A percentile compares a stretch with the other conserved stretches of the same genome.
Conservation (phyloP, 2,329 filamentous ascomycete species). For the Colletotrichum cereale region DNA sequence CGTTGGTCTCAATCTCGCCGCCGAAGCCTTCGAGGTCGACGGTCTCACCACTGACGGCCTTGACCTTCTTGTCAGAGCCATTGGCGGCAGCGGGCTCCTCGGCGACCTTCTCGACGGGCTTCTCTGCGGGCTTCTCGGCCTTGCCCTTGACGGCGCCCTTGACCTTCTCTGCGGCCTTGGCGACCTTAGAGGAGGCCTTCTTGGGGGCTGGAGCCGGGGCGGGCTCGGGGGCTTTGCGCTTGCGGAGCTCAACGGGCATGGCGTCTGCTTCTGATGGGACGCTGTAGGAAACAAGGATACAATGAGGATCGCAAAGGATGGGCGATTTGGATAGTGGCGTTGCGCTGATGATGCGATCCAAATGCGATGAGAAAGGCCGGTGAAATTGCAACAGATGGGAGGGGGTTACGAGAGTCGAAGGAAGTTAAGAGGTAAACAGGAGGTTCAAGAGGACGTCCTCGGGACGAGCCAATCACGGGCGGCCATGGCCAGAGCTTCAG, state of each 20-base stretch:
- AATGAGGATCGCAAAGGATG: conserved; percentile 24
- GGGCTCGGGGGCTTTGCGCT: conserved; percentile 69
- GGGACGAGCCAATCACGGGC: conserved; percentile 36
- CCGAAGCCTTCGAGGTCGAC: conserved; percentile 72
- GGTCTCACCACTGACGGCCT: conserved; percentile 66
- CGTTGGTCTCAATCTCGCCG: conserved; percentile 85
- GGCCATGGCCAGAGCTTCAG: conserved; percentile 39
- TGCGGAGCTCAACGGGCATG: conserved; percentile 71
- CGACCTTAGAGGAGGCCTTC: conserved; percentile 59
- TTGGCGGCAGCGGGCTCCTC: conserved; percentile 50
- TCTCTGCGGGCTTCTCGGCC: conserved; percentile 45
- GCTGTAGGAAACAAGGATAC: conserved; percentile 19
- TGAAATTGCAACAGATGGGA: conserved; percentile 33
- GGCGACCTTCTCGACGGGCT: conserved; percentile 49
- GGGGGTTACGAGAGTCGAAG: conserved; percentile 34
- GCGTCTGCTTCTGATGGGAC: conserved; percentile 36
- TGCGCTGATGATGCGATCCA: conserved; percentile 35
- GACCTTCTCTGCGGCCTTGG: conserved; percentile 54
- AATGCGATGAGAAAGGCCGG: conserved; percentile 25
- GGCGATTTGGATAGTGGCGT: conserved; percentile 18
- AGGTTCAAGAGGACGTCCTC: conserved; percentile 38
- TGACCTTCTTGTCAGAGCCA: conserved; percentile 51
- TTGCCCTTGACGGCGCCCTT: conserved; percentile 47
- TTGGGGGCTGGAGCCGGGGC: conserved; percentile 56
- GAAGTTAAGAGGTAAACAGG: conserved; percentile 40